These are phyloP conservation scores for Hygrocybe coccinea DNA, from an alignment of 768 basidiomycete species.

Conservation along the genomic window DNA sequence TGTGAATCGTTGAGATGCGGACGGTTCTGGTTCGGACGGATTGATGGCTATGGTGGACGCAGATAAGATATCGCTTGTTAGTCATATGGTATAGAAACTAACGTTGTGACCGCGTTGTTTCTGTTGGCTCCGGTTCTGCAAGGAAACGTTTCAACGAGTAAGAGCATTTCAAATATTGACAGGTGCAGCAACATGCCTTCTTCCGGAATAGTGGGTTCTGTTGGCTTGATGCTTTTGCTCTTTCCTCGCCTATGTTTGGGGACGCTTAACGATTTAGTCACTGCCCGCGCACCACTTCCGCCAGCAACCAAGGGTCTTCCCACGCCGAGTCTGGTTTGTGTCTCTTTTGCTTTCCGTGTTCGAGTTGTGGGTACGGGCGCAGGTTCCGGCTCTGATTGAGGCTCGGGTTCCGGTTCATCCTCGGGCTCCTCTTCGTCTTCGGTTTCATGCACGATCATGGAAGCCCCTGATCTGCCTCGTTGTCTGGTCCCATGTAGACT, in stretches of 20 bases:
- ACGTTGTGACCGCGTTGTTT: not conserved
- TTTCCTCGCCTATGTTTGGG: conserved; percentile 48
- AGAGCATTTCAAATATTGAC: not conserved
- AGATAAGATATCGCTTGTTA: not conserved
- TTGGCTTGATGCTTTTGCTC: conserved; percentile 43
- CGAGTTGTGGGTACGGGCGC: conserved; percentile 33
- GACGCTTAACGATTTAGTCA: conserved; percentile 56
- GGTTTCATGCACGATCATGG: conserved; percentile 46
- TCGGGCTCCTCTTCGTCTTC: conserved; percentile 42
- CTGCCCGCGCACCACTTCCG: conserved; percentile 58
- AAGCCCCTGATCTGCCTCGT: conserved; percentile 34
- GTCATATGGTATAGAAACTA: too few species aligned
- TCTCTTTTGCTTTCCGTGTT: conserved; percentile 67
- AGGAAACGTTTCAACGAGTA: not conserved
- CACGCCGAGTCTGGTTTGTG: conserved; percentile 64
- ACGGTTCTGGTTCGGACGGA: not conserved
- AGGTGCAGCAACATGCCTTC: conserved; percentile 38
- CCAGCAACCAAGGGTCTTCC: conserved; percentile 65
- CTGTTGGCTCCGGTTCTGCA: not conserved
- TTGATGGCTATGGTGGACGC: not conserved
- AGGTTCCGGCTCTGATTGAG: conserved; percentile 23
- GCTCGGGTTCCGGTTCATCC: conserved; percentile 14
- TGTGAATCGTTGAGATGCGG: not conserved
- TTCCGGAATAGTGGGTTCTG: conserved; percentile 54
- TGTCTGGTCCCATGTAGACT: conserved; percentile 37